These are phyloP conservation scores for Acacia crassicarpa DNA, from an alignment of 306 rosid genomes.

Conservation along the genomic window DNA sequence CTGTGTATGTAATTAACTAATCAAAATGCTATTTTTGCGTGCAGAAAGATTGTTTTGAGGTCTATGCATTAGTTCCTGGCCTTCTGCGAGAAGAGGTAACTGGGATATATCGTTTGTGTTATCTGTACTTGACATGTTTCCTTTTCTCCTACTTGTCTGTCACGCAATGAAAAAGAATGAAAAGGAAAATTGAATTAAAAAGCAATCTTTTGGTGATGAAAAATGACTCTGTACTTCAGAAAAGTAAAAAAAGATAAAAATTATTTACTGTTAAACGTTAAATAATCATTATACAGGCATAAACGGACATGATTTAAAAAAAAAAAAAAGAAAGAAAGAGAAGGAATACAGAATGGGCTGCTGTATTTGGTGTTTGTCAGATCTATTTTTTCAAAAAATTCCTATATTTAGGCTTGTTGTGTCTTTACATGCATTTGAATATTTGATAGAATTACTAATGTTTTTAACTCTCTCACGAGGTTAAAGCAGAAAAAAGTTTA, in stretches of 20 bases:
- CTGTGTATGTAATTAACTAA: constrained; percentile 13
- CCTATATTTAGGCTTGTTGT: constrained; percentile 9
- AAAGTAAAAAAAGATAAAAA: neutral
- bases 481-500: neutral
- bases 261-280: neutral
- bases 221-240: neutral
- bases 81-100: constrained; percentile 97
- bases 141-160: neutral
- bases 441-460: neutral
- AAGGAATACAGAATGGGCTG: neutral
- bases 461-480: neutral
- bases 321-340: neutral
- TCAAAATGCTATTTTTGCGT: constrained; percentile 26
- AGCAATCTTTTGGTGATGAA: neutral
- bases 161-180: neutral
- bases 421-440: neutral
- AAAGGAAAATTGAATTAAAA: neutral
- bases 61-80: constrained; percentile 98
- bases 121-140: neutral
- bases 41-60: constrained; percentile 98
- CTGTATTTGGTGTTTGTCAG: neutral
- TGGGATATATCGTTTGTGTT: constrained; percentile 22
- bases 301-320: neutral
- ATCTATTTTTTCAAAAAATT: neutral
- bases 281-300: neutral